Evolutionary conservation across 2,329 filamentous ascomycete species (phyloP).

Genomic region (Fusarium fujikuroi): DNA sequence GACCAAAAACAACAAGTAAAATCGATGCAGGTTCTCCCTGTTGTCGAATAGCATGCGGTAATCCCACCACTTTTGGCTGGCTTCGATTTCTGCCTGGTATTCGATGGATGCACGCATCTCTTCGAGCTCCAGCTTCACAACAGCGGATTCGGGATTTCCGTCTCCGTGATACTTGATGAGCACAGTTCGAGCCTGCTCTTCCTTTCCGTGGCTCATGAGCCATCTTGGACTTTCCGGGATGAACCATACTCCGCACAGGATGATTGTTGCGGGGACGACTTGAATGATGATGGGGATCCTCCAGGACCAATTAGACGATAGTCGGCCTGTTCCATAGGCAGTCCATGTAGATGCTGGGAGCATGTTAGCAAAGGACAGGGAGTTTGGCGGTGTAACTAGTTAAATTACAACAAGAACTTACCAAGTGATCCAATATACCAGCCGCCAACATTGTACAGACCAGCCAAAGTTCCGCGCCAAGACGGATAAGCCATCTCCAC

Average conservation of each 20-base stretch:
- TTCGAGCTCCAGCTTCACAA: background rate
- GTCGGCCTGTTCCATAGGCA: background rate
- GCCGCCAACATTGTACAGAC: background rate
- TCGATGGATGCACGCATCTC: background rate
- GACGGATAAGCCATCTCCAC: constrained; percentile 4
- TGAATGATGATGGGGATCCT: background rate
- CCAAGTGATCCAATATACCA: constrained; percentile 5
- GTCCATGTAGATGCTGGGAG: background rate
- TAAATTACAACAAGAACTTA: background rate
- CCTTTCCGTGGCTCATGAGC: background rate
- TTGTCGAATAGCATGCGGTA: background rate
- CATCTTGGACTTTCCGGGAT: background rate
- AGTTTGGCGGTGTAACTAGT: no score
- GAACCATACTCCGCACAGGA: background rate
- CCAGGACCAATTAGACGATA: background rate
- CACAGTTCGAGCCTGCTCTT: background rate
- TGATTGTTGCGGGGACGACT: background rate
- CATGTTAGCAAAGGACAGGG: background rate
- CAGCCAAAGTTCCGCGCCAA: background rate
- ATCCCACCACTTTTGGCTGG: constrained; percentile 7
- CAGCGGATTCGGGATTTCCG: background rate
- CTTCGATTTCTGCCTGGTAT: background rate
- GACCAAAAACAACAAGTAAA: background rate
- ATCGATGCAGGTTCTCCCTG: background rate
- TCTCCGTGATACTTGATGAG: background rate